Evolutionary conservation across 1,284 basidiomycete species (phyloP).

Genomic region (Gymnopus androsaceus): DNA sequence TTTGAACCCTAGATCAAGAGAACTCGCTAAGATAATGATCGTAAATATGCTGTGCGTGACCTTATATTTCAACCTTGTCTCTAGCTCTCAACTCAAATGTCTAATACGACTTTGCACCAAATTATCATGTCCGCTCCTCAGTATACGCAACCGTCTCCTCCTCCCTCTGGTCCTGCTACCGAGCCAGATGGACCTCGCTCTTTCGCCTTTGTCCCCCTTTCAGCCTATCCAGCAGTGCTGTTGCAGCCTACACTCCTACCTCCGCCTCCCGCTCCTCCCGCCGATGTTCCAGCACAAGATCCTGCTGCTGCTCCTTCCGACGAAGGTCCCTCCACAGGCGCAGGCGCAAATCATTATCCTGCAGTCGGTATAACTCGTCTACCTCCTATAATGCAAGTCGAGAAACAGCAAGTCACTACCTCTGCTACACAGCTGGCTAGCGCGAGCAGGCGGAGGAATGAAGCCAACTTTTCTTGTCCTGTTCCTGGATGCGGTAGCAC

Average conservation of each 20-base stretch:
- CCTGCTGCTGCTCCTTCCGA: conserved; percentile 29
- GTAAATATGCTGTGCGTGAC: no score
- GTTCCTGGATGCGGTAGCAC: conserved; percentile 95
- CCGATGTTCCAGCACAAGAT: conserved; percentile 19
- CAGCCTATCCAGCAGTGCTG: conserved; percentile 34
- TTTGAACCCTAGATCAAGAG: no score
- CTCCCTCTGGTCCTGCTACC: conserved; percentile 44
- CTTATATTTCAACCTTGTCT: conserved; percentile 7
- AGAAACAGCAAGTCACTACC: conserved; percentile 92
- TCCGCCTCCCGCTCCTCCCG: conserved; percentile 20
- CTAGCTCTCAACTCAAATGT: not conserved
- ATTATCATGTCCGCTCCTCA: conserved; percentile 8
- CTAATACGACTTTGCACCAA: conserved; percentile 7
- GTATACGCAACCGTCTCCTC: conserved; percentile 37
- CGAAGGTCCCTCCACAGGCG: conserved; percentile 24
- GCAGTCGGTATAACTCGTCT: conserved; percentile 64
- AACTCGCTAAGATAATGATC: no score
- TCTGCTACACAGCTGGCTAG: conserved; percentile 93
- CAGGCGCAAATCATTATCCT: conserved; percentile 56
- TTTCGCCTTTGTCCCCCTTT: conserved; percentile 33
- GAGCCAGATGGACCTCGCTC: conserved; percentile 46
- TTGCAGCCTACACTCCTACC: conserved; percentile 2
- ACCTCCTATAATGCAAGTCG: conserved; percentile 82
- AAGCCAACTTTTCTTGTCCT: conserved; percentile 90
- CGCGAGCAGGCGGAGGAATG: conserved; percentile 85